phyloP scores from a whole-genome alignment of 169 alveolate genomes.

The Perkinsus olseni region DNA sequence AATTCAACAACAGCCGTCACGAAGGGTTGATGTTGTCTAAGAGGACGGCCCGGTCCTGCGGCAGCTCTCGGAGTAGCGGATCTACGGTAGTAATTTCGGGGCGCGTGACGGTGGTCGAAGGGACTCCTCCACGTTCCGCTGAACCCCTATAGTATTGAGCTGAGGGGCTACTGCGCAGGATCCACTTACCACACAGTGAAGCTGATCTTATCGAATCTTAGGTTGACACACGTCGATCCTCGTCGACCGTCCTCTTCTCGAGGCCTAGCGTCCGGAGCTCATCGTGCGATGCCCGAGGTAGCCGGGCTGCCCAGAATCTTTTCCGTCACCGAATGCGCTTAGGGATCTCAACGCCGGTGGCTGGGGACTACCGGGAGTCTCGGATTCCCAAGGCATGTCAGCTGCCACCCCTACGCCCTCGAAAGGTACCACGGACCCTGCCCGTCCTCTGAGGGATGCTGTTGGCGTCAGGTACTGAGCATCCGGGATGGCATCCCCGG shows the following conservation, averaged over 20 bases:
- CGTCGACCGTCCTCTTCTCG: background rate
- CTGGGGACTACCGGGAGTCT: background rate
- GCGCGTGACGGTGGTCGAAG: background rate
- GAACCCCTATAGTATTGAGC: background rate
- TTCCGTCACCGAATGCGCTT: background rate
- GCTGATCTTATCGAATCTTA: too few relatives aligned
- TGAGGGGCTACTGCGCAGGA: background rate
- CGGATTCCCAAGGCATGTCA: background rate
- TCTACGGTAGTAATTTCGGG: background rate
- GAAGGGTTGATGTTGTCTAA: background rate
- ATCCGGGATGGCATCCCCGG: background rate
- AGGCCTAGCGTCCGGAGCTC: background rate
- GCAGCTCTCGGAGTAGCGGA: background rate
- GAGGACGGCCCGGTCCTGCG: background rate
- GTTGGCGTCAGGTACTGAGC: background rate
- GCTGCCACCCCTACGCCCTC: background rate
- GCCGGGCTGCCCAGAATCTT: background rate
- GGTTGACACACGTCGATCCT: background rate
- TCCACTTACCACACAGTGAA: too few relatives aligned
- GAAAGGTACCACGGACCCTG: background rate
- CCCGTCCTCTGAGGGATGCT: background rate
- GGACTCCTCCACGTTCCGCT: background rate
- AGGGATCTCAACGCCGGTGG: background rate
- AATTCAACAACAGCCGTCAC: background rate
- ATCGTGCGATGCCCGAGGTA: background rate